Base-by-base conservation (phyloP, 2,329 filamentous ascomycete genomes). In the Apiospora marii region DNA sequence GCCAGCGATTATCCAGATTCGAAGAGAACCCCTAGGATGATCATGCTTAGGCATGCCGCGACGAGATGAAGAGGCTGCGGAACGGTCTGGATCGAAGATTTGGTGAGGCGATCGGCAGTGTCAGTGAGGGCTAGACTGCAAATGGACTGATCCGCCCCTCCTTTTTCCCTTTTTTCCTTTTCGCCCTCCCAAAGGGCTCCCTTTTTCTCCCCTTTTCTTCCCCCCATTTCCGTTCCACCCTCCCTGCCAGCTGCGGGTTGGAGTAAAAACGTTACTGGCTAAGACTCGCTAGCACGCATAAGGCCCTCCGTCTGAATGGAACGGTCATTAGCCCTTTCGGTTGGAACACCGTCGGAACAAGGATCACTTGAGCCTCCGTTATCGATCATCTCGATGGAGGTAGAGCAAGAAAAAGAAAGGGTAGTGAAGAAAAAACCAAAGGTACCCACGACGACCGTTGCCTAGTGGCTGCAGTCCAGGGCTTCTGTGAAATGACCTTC, bases 51-150 rank as follows among this genome's bases (percentile, higher is more conserved):
- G 19, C 19, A 64, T 41, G 58, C 58, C 41, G 58, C 34, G n/a
- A 61, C 22, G 53, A 34, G 53, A 37, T 61, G 30, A 61, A 61
- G 58, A n/a, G n/a, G 19, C 4, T 7, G n/a, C 58, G 58, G 58
- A 64, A 64, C 58, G 22, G 58, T 41, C 58, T 64, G 58, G 58
- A 64, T 64, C 58, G 58, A 64, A 64, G 58, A 41, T 64, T 64
- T 64, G 58, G 58, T 64, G 58, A 64, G 34, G 58, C 58, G 58
- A 64, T 64, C 58, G 58, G 19, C 58, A 41, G 34, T 64, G 58
- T 64, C 58, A 64, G 8, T 8, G 58, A 41, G 30, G 58, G 34
- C 58, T 64, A 64, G 58, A 64, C 58, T 64, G 58, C 30, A 24
- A 41, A 64, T 64, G 58, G 30, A 64, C 58, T 64, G 58, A 64